These are phyloP conservation scores for Meyerozyma carpophila DNA, from an alignment of 1,139 yeast species.

Conservation along the genomic window DNA sequence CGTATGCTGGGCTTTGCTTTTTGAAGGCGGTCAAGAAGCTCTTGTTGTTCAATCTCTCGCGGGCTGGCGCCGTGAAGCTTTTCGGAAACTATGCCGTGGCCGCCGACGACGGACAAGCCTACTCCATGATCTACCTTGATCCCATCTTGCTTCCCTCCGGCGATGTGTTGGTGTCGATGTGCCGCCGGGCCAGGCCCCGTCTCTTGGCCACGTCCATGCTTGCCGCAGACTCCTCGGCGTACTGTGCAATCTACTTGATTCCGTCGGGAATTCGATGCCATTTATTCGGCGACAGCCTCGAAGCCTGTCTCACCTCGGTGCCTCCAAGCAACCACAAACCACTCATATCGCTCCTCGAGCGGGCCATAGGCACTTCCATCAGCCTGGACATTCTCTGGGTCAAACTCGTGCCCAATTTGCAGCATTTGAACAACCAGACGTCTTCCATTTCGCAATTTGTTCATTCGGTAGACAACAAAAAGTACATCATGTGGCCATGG, in stretches of 20 bases:
- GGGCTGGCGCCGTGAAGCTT: slow-evolving; percentile 33
- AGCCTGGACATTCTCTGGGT: slow-evolving; percentile 45
- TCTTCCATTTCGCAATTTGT: slow-evolving; percentile 55
- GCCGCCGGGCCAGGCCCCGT: slow-evolving; percentile 20
- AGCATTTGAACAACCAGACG: slow-evolving; percentile 63
- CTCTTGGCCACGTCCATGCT: slow-evolving; percentile 19
- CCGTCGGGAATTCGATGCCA: slow-evolving; percentile 77
- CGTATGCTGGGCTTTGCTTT: slow-evolving; percentile 50
- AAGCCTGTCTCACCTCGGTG: slow-evolving; percentile 35
- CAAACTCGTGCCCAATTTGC: slow-evolving; percentile 59
- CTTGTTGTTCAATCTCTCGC: slow-evolving; percentile 42
- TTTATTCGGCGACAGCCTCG: slow-evolving; percentile 38
- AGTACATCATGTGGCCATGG: slow-evolving; percentile 68
- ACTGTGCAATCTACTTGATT: slow-evolving; percentile 54
- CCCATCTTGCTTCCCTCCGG: slow-evolving; percentile 52
- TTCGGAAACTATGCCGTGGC: slow-evolving; percentile 52
- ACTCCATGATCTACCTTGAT: slow-evolving; percentile 43
- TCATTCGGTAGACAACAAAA: slow-evolving; percentile 48
- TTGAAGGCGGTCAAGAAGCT: slow-evolving; percentile 56
- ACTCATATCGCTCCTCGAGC: slow-evolving; percentile 41
- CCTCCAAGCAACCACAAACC: slow-evolving; percentile 50
- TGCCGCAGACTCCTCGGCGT: slow-evolving; percentile 1
- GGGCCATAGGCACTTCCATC: slow-evolving; percentile 46
- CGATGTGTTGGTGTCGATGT: slow-evolving; percentile 35
- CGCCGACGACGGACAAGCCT: slow-evolving; percentile 10